Evolutionary conservation across 2,329 filamentous ascomycete genomes (phyloP), one percentile per base, ranked within the genome.

Genomic region (Pseudohalonectria lignicola): DNA sequence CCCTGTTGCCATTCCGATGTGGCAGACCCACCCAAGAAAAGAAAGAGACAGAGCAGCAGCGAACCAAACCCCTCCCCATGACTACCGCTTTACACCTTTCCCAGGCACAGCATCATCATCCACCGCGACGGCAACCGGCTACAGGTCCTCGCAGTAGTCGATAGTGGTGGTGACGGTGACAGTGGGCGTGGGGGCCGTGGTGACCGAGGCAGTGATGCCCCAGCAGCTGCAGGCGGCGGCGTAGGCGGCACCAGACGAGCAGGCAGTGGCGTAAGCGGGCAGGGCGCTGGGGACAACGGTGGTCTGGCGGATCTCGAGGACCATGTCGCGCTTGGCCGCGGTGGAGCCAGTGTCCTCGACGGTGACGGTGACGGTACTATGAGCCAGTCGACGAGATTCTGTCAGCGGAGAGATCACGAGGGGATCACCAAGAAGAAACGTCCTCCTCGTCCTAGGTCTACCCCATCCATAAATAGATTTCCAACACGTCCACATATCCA

Each of bases 201-300:
- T 56, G 33, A 58, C 53, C 3, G 49, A 43, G 28, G 53, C 54
- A 29, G 61, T 64, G 51, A 67, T 55, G 35, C 63, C 62, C 53
- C 56, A 67, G 59, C 64, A 67, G 37, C 52, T 53, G 58, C 63
- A 67, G 38, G 59, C 63, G 28, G 62, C 61, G 23, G 60, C 52
- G 53, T 64, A 67, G 34, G 51, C 49, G 23, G 44, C 48, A 13
- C 46, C 47, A 31, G 51, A 43, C 39, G 51, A 48, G 51, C 62
- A 66, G 32, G 50, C 49, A 16, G 56, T 56, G 39, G 62, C 62
- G 50, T 65, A 68, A 39, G 55, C 49, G 35, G 63, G 64, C 39
- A 63, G 47, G 35, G 41, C 47, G 33, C 47, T 56, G 39, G 59
- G 53, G 30, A 46, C 36, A 30, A 50, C 44, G 31, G 57, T 38